A percentile compares a stretch with the other conserved stretches of the same genome.
Evolutionary conservation across 192 early-diverging fungal genomes (phyloP).

Genomic region (Glomus cerebriforme): DNA sequence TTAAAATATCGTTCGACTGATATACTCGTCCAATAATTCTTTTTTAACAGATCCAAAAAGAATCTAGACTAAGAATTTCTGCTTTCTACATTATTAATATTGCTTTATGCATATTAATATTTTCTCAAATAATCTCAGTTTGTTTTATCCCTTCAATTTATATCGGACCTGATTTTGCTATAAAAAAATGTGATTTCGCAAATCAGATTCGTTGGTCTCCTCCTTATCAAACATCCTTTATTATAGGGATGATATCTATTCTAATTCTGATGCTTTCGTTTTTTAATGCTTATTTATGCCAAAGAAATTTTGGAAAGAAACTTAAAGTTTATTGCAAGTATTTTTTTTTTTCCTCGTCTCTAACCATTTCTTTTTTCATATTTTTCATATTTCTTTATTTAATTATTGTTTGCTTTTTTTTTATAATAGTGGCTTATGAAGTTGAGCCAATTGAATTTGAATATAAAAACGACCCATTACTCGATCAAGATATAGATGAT

Average conservation of each 20-base stretch:
- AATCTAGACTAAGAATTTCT: neutral
- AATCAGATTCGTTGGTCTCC: neutral
- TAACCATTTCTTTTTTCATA: no score
- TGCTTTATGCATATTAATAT: neutral
- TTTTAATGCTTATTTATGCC: neutral
- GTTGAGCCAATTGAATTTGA: neutral
- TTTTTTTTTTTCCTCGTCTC: no score
- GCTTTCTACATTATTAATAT: neutral
- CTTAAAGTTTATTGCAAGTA: neutral
- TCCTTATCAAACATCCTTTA: neutral
- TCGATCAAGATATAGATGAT: neutral
- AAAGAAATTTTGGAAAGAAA: neutral
- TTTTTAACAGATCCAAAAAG: neutral
- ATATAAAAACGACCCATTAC: neutral
- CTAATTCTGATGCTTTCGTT: neutral
- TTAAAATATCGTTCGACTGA: no score
- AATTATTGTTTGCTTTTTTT: no score
- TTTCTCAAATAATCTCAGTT: neutral
- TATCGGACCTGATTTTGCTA: neutral
- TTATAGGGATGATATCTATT: neutral
- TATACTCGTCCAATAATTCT: no score
- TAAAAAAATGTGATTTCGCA: neutral
- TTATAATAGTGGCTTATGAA: neutral
- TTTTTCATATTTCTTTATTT: no score
- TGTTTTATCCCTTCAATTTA: neutral